Conservation (phyloP, 108 stramenopile species). For the Craspedostauros australis region DNA sequence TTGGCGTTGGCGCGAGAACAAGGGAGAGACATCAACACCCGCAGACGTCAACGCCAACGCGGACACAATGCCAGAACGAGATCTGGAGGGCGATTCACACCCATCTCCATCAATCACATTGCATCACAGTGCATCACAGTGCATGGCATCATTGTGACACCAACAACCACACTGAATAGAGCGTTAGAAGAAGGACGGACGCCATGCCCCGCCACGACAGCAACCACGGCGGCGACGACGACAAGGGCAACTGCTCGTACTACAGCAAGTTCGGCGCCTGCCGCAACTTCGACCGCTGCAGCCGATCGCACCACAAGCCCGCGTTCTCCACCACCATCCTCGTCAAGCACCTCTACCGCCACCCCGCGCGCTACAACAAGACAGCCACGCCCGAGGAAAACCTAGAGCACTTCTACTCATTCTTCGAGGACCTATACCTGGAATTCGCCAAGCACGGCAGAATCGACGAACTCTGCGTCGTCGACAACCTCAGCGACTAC, state of each 20-base stretch:
- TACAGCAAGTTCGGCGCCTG: slow-evolving; percentile 99
- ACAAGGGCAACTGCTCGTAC: slow-evolving; percentile 99
- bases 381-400: slow-evolving; percentile 61
- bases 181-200: slow-evolving; percentile 6
- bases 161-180: neutral
- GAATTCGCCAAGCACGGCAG: slow-evolving; percentile 93
- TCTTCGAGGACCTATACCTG: slow-evolving; percentile 72
- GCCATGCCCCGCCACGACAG: too few relatives aligned
- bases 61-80: too few relatives aligned
- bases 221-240: slow-evolving; percentile 99
- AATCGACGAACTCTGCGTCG: slow-evolving; percentile 91
- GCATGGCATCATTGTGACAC: too few relatives aligned
- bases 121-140: too few relatives aligned
- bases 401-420: slow-evolving; percentile 76
- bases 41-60: too few relatives aligned
- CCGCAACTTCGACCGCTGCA: slow-evolving; percentile 92
- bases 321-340: slow-evolving; percentile 93
- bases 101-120: neutral
- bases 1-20: too few relatives aligned
- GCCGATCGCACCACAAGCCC: slow-evolving; percentile 92
- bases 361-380: slow-evolving; percentile 60
- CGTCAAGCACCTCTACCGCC: slow-evolving; percentile 92
- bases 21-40: too few relatives aligned
- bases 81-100: too few relatives aligned
- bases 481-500: slow-evolving; percentile 98